phyloP scores from a whole-genome alignment of 2,329 filamentous ascomycete genomes.

The Xylariaceae sp. region DNA sequence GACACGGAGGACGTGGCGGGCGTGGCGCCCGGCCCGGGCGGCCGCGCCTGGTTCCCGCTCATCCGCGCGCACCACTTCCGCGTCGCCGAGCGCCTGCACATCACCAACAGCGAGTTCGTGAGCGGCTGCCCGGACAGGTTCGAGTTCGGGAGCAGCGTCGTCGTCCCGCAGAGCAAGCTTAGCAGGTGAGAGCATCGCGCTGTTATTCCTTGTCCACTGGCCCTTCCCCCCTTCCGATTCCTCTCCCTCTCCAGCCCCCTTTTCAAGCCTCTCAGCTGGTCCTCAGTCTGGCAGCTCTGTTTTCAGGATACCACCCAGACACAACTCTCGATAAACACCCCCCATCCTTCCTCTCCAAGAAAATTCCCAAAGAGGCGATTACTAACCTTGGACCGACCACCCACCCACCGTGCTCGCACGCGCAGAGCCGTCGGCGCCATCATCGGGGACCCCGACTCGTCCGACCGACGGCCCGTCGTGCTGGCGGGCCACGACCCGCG shows the following conservation, averaged over 20 bases:
- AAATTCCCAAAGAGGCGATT: background rate
- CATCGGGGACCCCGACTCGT: constrained; percentile 21
- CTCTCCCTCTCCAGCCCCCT: no score
- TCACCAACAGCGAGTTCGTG: constrained; percentile 63
- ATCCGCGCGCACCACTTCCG: constrained; percentile 71
- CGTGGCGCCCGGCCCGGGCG: constrained; percentile 52
- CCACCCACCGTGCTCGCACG: no score
- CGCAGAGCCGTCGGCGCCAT: constrained; percentile 30
- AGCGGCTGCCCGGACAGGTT: constrained; percentile 66
- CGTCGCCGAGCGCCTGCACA: constrained; percentile 58
- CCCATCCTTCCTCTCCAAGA: no score
- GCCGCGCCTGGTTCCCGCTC: constrained; percentile 56
- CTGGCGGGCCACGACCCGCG: constrained; percentile 71
- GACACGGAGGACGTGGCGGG: constrained; percentile 55
- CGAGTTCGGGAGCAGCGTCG: constrained; percentile 57
- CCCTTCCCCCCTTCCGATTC: no score
- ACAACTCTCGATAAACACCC: no score
- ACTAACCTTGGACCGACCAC: constrained; percentile 9
- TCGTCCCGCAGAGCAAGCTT: no score
- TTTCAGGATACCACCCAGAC: no score
- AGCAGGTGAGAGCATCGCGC: no score
- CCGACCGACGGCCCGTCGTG: constrained; percentile 44
- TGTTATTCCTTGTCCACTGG: no score
- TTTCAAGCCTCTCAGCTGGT: no score
- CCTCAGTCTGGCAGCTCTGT: no score